Evolutionary conservation across 2,329 filamentous ascomycete species (phyloP), one percentile per base, ranked within the genome.

Genomic region (Monosporascus cannonballus): DNA sequence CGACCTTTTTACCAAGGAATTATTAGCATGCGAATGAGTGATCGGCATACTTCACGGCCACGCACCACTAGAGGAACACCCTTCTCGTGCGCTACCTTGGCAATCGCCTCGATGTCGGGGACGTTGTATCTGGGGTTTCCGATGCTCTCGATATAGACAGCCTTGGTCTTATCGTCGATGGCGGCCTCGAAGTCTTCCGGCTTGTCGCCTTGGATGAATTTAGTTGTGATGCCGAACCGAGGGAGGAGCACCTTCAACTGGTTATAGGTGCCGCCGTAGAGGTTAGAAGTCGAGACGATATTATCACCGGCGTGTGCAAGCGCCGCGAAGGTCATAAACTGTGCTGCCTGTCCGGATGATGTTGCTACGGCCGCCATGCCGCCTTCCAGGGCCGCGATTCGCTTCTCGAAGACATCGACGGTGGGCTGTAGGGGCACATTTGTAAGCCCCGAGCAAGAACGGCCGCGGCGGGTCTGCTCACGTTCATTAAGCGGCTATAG

Each of bases 251-350:
- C 91, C 75, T 96, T 96, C 75, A 96, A 84, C 76, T 96, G 93
- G 75, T 97, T 96, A 78, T 96, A 96, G 17, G 93, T 96, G 69
- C 92, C 92, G 59, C 92, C 92, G 73, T 96, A 96, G 53, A 96
- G 77, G 73, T 95, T 96, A 49, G 86, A 86, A 6, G 93, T 96
- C 14, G 90, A 87, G 49, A 96, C 82, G 62, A 96, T 96, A 76
- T 96, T 96, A 77, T 96, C 92, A 47, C 93, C 93, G 0, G 85
- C 81, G 56, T 90, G 84, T 4, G 90, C 90, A n/a, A 97, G 84
- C 6, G 91, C 85, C 24, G 84, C 79, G 64, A 96, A 86, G 52
- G 90, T 78, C 78, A 96, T 92, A 76, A 96, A 96, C 68, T 96
- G 92, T 2, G 93, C 93, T 3, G 89, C 83, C 72, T 96, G 91